Evolutionary conservation across 2,329 filamentous ascomycete genomes (phyloP).

Genomic region (Xylariaceae sp.): DNA sequence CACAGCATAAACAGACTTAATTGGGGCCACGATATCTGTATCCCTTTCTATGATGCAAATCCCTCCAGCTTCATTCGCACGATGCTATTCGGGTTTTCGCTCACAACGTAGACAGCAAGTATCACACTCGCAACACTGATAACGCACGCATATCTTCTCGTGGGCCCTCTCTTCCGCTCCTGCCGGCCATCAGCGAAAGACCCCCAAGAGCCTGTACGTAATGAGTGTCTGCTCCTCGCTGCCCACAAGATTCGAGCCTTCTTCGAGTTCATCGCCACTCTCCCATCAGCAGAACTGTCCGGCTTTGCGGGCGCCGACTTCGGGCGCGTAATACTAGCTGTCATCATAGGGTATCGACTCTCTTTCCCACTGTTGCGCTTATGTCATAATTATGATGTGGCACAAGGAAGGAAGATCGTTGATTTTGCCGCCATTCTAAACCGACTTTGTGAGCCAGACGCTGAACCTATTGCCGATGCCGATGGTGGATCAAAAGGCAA

Average conservation of each 20-base stretch:
- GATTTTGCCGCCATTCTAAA: slow-evolving; percentile 31
- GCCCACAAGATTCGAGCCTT: slow-evolving; percentile 28
- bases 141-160: slow-evolving; percentile 39
- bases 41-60: too few relatives aligned
- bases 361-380: slow-evolving; percentile 45
- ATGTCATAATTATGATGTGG: slow-evolving; percentile 34
- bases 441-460: neutral
- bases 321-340: slow-evolving; percentile 39
- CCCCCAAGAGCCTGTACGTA: slow-evolving; percentile 18
- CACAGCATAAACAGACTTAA: neutral
- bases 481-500: slow-evolving; percentile 12
- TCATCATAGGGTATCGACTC: slow-evolving; percentile 45
- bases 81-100: neutral
- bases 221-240: slow-evolving; percentile 19
- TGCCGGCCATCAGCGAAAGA: slow-evolving; percentile 2
- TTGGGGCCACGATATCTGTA: neutral
- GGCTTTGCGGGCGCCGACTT: slow-evolving; percentile 44
- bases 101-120: slow-evolving; percentile 25
- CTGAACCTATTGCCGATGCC: neutral
- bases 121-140: slow-evolving; percentile 36
- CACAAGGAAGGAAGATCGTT: slow-evolving; percentile 38
- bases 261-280: slow-evolving; percentile 32
- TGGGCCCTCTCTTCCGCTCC: slow-evolving; percentile 35
- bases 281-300: slow-evolving; percentile 29
- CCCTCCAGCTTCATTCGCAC: too few relatives aligned